These are phyloP conservation scores for Chalciporus chontae DNA, from an alignment of 768 basidiomycete species.

Conservation along the genomic window DNA sequence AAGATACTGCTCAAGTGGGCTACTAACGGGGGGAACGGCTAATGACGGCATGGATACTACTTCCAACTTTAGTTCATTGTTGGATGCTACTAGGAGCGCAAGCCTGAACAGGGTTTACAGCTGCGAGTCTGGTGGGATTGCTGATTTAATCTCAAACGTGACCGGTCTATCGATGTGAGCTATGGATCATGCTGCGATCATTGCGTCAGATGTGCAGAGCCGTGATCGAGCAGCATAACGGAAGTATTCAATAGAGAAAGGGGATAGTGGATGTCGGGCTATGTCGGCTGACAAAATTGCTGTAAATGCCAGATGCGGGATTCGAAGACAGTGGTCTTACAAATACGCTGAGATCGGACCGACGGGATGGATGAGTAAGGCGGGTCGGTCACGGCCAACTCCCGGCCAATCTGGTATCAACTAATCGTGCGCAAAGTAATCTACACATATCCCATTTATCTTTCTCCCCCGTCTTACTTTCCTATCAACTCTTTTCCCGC, in stretches of 20 bases:
- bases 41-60: slow-evolving; percentile 9
- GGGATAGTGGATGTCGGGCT: too few relatives aligned
- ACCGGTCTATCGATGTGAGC: background rate
- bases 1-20: slow-evolving; percentile 88
- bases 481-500: background rate
- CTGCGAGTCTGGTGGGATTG: background rate
- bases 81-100: background rate
- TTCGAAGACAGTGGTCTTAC: background rate
- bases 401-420: too few relatives aligned
- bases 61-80: slow-evolving; percentile 10
- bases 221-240: background rate
- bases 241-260: too few relatives aligned
- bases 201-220: background rate
- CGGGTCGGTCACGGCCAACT: background rate
- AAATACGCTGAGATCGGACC: background rate
- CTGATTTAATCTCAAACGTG: background rate
- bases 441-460: too few relatives aligned
- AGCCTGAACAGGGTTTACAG: slow-evolving; percentile 14
- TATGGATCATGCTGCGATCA: too few relatives aligned
- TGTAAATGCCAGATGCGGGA: background rate
- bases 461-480: too few relatives aligned
- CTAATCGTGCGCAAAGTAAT: too few relatives aligned
- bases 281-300: background rate
- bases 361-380: background rate
- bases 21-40: slow-evolving; percentile 72